Percentiles rank a stretch among this genome's conserved stretches.
phyloP scores from a whole-genome alignment of 108 stramenopile genomes.

The Nitzschia putrida region DNA sequence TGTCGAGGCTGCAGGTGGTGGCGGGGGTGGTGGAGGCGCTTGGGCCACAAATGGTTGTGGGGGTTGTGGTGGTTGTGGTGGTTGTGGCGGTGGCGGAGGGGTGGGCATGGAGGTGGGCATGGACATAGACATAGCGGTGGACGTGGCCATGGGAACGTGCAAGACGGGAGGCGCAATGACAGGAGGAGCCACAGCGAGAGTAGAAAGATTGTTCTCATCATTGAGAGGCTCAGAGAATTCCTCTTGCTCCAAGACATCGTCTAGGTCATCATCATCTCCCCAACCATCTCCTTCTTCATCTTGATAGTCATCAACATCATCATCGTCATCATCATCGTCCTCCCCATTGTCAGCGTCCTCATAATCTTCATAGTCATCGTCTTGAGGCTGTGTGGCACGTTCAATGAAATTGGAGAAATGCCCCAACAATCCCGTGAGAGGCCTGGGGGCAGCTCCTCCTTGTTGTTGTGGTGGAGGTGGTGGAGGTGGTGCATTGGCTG shows the following conservation, averaged over 20 bases:
- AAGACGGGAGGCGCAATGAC: no score
- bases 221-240: no score
- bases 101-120: neutral
- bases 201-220: no score
- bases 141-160: no score
- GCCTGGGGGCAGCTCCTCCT: neutral
- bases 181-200: no score
- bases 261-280: constrained; percentile 11
- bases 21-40: constrained; percentile 30
- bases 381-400: constrained; percentile 18
- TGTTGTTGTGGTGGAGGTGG: constrained; percentile 6
- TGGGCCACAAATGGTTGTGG: constrained; percentile 3
- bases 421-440: constrained; percentile 34
- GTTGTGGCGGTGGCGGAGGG: constrained; percentile 7
- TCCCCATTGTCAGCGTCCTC: constrained; percentile 11
- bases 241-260: neutral
- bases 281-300: neutral
- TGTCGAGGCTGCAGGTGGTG: neutral
- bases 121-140: no score
- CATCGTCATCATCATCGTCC: constrained; percentile 9
- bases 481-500: neutral
- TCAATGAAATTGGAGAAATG: constrained; percentile 37
- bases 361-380: constrained; percentile 13
- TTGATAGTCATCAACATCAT: constrained; percentile 3
- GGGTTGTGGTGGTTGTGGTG: constrained; percentile 24